Conservation (phyloP, 306 rosid genomes). For the Rosa rugosa region DNA sequence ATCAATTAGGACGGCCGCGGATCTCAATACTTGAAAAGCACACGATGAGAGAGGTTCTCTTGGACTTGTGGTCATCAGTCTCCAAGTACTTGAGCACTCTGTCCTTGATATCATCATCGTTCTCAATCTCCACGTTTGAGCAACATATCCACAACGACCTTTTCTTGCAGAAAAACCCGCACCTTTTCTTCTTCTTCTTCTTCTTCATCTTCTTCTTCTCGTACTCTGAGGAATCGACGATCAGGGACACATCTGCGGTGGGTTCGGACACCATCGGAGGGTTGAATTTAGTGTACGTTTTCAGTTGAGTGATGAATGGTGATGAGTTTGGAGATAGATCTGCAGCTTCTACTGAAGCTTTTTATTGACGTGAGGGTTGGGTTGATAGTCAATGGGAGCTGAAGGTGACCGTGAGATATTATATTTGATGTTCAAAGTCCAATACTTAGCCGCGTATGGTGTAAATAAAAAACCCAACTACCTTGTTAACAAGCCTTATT, state of each 20-base stretch:
- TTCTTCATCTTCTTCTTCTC: background rate
- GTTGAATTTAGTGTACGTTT: background rate
- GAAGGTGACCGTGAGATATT: background rate
- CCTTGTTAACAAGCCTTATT: too few relatives aligned
- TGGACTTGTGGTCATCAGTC: background rate
- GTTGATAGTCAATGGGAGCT: background rate
- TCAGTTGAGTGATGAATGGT: background rate
- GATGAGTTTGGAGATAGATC: background rate
- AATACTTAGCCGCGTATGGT: too few relatives aligned
- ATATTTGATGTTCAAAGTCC: too few relatives aligned
- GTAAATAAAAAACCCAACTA: too few relatives aligned
- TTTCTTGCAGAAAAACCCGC: background rate
- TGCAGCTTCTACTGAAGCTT: background rate
- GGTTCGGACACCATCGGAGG: background rate
- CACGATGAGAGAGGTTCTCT: slow-evolving; percentile 12
- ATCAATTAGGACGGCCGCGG: background rate
- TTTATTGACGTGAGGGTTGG: background rate
- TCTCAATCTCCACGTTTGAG: slow-evolving; percentile 27
- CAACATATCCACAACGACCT: slow-evolving; percentile 25
- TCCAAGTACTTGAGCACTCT: slow-evolving; percentile 16
- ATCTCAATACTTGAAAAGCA: slow-evolving; percentile 21
- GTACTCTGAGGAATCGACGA: background rate
- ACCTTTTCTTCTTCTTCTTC: slow-evolving; percentile 13
- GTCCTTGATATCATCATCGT: slow-evolving; percentile 5
- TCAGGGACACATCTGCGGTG: background rate